A percentile compares a stretch with the other conserved stretches of the same genome.
Conservation (phyloP, 495 filamentous ascomycete species). For the Penicillium dipodomyicola region DNA sequence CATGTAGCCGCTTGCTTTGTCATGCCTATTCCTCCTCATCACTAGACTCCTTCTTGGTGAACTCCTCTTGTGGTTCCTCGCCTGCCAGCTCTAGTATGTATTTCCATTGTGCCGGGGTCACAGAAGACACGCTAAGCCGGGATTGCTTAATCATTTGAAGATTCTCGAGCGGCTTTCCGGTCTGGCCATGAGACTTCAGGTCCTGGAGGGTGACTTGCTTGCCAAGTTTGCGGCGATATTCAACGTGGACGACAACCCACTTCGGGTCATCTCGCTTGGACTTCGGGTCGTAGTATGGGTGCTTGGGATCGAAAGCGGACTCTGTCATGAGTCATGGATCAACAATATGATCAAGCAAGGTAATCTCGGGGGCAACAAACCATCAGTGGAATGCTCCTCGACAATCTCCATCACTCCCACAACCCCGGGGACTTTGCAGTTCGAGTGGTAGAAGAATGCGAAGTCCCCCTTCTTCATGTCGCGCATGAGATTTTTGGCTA, state of each 20-base stretch:
- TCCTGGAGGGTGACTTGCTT: slow-evolving; percentile 69
- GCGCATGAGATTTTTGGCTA: slow-evolving; percentile 81
- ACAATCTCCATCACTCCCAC: slow-evolving; percentile 95
- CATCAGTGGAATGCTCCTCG: slow-evolving; percentile 72
- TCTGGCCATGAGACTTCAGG: slow-evolving; percentile 59
- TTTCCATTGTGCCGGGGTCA: slow-evolving; percentile 72
- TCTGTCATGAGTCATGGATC: slow-evolving; percentile 46
- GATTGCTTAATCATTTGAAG: slow-evolving; percentile 81
- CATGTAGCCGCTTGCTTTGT: not conserved
- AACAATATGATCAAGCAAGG: not conserved
- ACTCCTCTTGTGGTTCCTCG: slow-evolving; percentile 20
- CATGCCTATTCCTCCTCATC: slow-evolving; percentile 14
- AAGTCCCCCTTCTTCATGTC: slow-evolving; percentile 88
- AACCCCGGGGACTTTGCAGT: slow-evolving; percentile 85
- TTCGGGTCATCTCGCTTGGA: slow-evolving; percentile 70
- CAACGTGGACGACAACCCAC: slow-evolving; percentile 87
- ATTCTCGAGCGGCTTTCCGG: slow-evolving; percentile 64
- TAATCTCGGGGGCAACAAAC: slow-evolving; percentile 44
- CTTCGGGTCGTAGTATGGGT: slow-evolving; percentile 82
- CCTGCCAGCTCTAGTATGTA: slow-evolving; percentile 60
- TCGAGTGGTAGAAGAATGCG: slow-evolving; percentile 98
- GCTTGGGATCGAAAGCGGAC: slow-evolving; percentile 71
- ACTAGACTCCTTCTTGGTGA: slow-evolving; percentile 15
- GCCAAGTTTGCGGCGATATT: slow-evolving; percentile 77
- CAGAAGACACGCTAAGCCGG: slow-evolving; percentile 79